Percentiles rank a stretch among this genome's conserved stretches.
phyloP scores from a whole-genome alignment of 1,139 yeast genomes.

The Waltiozyma sp. region DNA sequence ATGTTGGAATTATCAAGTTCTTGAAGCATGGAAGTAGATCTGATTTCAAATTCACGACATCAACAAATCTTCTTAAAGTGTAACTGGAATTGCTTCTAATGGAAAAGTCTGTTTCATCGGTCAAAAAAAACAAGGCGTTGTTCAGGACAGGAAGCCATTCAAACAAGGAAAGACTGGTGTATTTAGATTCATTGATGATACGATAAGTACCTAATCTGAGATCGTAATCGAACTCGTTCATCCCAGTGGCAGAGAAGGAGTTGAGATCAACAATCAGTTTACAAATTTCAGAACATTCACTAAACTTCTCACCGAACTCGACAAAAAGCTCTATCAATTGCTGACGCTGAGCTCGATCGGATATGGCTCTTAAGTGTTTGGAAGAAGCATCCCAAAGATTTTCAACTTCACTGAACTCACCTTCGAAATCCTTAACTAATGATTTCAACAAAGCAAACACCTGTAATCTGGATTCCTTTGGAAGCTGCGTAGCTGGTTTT shows the following conservation, averaged over 20 bases:
- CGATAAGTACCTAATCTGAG: conserved; percentile 61
- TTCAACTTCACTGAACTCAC: conserved; percentile 40
- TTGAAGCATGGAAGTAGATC: conserved; percentile 38
- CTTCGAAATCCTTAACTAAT: conserved; percentile 41
- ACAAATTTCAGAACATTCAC: conserved; percentile 35
- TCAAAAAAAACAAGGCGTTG: conserved; percentile 57
- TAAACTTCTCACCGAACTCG: conserved; percentile 46
- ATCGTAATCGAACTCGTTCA: conserved; percentile 75
- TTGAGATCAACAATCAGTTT: conserved; percentile 52
- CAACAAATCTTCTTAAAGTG: conserved; percentile 55
- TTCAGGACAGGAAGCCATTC: conserved; percentile 81
- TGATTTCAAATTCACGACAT: conserved; percentile 30
- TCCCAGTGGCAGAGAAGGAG: conserved; percentile 48
- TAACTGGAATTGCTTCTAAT: conserved; percentile 71
- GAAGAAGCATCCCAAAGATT: conserved; percentile 48
- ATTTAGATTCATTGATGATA: conserved; percentile 47
- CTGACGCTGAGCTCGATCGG: conserved; percentile 50
- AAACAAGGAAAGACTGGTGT: conserved; percentile 29
- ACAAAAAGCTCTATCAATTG: conserved; percentile 49
- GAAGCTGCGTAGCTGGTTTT: conserved; percentile 47
- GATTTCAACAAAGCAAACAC: conserved; percentile 48
- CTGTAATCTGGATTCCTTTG: conserved; percentile 43
- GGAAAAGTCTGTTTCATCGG: conserved; percentile 72
- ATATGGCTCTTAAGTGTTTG: conserved; percentile 44
- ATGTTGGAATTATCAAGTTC: conserved; percentile 48